Percentiles rank a stretch among this genome's conserved stretches.
phyloP scores from a whole-genome alignment of 805 yeast species.

The Starmerella vaccinii region DNA sequence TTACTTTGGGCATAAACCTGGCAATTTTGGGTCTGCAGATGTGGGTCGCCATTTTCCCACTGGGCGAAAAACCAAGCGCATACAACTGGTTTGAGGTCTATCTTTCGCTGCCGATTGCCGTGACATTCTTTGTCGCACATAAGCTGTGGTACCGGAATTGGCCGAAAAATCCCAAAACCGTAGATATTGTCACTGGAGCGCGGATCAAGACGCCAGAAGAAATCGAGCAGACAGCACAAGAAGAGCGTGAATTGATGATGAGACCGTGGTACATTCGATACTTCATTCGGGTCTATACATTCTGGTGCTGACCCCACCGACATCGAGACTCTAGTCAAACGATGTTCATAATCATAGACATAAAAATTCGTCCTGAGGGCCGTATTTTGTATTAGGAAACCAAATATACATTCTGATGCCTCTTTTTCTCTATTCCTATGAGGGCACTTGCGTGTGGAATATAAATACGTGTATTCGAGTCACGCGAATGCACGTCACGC shows the following conservation, averaged over 20 bases:
- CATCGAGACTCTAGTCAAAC: too few species aligned
- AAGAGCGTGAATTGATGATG: not conserved
- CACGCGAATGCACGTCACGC: too few species aligned
- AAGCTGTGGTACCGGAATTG: slow-evolving; percentile 15
- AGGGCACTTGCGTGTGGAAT: too few species aligned
- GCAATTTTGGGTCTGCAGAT: slow-evolving; percentile 65
- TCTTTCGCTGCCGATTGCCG: slow-evolving; percentile 37
- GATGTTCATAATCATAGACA: too few species aligned
- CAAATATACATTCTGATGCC: too few species aligned
- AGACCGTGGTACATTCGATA: slow-evolving; percentile 3
- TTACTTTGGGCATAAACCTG: slow-evolving; percentile 49
- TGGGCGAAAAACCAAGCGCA: slow-evolving; percentile 34
- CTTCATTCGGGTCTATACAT: not conserved
- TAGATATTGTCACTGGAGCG: slow-evolving; percentile 19
- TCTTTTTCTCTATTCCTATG: too few species aligned
- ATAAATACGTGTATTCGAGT: too few species aligned
- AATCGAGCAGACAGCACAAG: slow-evolving; percentile 1
- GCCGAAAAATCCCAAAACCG: slow-evolving; percentile 12
- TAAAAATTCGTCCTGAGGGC: too few species aligned
- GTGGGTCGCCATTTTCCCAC: slow-evolving; percentile 72
- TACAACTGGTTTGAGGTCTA: slow-evolving; percentile 43
- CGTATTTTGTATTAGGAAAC: too few species aligned
- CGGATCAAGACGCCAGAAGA: slow-evolving; percentile 16
- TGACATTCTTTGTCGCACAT: slow-evolving; percentile 18
- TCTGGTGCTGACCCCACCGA: slow-evolving; percentile 5